Evolutionary conservation across 2,329 filamentous ascomycete genomes (phyloP), one percentile per base, ranked within the genome.

Genomic region (Colletotrichum lindemuthianum): DNA sequence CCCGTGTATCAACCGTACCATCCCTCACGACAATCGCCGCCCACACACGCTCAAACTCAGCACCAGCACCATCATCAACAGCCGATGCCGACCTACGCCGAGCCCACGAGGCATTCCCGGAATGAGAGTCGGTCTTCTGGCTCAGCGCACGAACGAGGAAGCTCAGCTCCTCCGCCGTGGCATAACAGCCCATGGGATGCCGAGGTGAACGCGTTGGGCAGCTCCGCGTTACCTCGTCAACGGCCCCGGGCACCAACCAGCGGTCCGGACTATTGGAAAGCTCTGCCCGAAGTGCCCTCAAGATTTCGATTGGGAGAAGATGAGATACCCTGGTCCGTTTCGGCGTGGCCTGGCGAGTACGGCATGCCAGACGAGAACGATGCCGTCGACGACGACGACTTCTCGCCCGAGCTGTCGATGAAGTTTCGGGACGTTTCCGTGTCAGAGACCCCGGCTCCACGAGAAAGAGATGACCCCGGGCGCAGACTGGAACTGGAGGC

Each of bases 121-220:
- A 60, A 67, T 15, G 69, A 68, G 11, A 68, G 63, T 16, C 65
- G 63, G 12, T 68, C 48, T 37, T 53, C 58, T 8, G 58, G 72
- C 37, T 67, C 73, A 6, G 76, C 77, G 8, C 77, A 80, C 51
- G 80, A 81, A 57, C 77, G 83, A 36, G 82, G 82, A 32, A 76
- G 75, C 33, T 85, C 83, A 4, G 83, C 82, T 7, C 83, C 83
- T 12, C 82, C 83, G 3, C 80, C 79, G 0, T 72, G 81, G 49
- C 81, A 79, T 50, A 78, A 80, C 24, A 82, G 78, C 60, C 81
- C 80, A 1, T 84, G 82, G 83, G 79, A 83, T 59, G 74, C 76
- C 6, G 72, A 73, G 15, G 69, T 73, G 4, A 72, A 72, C 36
- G 69, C 74, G 6, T 71, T 75, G 32, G 63, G 69, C 7, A 73